Evolutionary conservation across 2,329 filamentous ascomycete genomes (phyloP).

Genomic region (Paraphoma chrysanthemicola): DNA sequence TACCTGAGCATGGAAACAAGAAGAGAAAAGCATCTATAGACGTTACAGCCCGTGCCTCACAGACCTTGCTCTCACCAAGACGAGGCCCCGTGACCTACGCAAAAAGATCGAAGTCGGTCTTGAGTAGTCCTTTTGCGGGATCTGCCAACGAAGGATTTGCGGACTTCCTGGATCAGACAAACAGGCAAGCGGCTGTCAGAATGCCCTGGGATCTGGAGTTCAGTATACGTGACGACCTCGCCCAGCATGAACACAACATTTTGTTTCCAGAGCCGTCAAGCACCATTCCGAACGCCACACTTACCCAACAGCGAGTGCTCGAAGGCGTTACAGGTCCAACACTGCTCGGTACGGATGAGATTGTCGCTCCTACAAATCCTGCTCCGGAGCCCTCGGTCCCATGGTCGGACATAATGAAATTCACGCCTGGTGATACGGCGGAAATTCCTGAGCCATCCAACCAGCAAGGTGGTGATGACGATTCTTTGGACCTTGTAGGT

Average conservation of each 20-base stretch:
- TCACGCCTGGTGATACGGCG: conserved; percentile 16
- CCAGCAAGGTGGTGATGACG: conserved; percentile 3
- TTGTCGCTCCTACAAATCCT: conserved; percentile 17
- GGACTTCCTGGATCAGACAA: not conserved
- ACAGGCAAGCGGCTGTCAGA: not conserved
- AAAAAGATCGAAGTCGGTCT: conserved; percentile 12
- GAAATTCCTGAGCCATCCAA: conserved; percentile 17
- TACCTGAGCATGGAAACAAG: conserved; percentile 28
- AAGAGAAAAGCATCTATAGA: conserved; percentile 28
- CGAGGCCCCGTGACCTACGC: conserved; percentile 14
- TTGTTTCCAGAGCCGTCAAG: conserved; percentile 52
- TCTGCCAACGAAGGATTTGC: not conserved
- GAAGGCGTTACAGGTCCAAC: conserved; percentile 39
- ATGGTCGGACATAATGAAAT: conserved; percentile 46
- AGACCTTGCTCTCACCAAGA: not conserved
- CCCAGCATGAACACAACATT: conserved; percentile 47
- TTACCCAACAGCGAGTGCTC: conserved; percentile 50
- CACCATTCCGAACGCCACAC: conserved; percentile 51
- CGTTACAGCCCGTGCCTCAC: conserved; percentile 4
- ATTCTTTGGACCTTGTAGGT: not conserved
- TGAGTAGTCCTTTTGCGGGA: conserved; percentile 11
- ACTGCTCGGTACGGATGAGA: conserved; percentile 31
- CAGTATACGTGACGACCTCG: conserved; percentile 46
- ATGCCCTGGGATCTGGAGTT: conserved; percentile 34
- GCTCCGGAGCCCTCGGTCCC: conserved; percentile 41